Base-by-base conservation (phyloP, 768 basidiomycete genomes). In the Trametes villosa region DNA sequence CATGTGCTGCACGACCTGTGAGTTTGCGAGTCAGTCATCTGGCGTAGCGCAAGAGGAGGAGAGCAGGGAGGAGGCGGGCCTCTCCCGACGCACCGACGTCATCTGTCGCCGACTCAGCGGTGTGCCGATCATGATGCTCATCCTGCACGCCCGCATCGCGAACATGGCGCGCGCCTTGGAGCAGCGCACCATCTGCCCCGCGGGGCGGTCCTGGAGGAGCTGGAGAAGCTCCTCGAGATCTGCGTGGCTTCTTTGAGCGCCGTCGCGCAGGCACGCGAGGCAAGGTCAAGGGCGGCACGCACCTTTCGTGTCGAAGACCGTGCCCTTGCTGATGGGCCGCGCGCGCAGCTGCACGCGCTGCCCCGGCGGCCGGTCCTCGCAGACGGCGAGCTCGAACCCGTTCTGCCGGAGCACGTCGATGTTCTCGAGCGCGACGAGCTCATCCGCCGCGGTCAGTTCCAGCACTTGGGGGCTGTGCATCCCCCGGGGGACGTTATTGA, bases 91-190 rank as follows among this genome's bases (percentile, higher is more conserved):
- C 67, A 92, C 89, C 60, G 78, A 69, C 20, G 79, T 83, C 96
- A 99, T 98, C 69, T 92, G 92, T 17, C 77, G 73, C 60, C 74
- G 78, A 36, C 82, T 94, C 61, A 98, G 78, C 12, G 94, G 80
- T 77, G 85, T 92, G 4, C 97, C 96, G 44, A 98, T 81, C 97
- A 98, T 99, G 41, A 97, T 88, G 73, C 95, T 98, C 77, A 92
- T 95, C 64, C 96, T 74, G 74, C 97, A 99, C 0, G 97, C 97
- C 34, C 96, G 84, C 83, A 88, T 92, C 0, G 97, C 97, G 70
- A 99, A 98, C 96, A 99, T 98, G 5, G 87, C 81, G 17, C 95
- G 83, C 17, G 92, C 94, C 73, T 98, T 98, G 17, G 90, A 89
- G 70, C 94, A 97, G 22, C 97, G 82, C 0, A 97, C 92, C 84